Evolutionary conservation across 208 protist genomes (phyloP).

Genomic region (Lotmaria passim): DNA sequence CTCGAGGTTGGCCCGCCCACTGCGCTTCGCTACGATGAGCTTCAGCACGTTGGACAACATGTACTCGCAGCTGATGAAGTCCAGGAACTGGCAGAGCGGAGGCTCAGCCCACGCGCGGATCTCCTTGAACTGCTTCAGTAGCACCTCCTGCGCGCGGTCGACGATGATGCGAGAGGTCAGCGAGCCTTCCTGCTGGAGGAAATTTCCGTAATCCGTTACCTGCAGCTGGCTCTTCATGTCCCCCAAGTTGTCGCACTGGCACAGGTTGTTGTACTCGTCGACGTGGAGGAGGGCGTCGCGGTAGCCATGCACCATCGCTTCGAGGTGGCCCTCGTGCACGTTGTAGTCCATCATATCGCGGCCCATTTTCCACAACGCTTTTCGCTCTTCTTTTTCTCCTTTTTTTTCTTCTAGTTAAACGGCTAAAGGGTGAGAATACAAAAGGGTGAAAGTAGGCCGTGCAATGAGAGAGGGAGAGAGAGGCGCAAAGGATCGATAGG

Average conservation of each 20-base stretch:
- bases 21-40: constrained; percentile 89
- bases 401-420: no score
- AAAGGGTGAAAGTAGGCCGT: neutral
- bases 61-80: constrained; percentile 99
- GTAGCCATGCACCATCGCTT: constrained; percentile 93
- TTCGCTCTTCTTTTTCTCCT: no score
- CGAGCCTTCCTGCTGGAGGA: constrained; percentile 95
- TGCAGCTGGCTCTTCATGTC: constrained; percentile 98
- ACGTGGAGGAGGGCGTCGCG: constrained; percentile 91
- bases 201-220: constrained; percentile 97
- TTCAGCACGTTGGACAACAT: constrained; percentile 97
- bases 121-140: constrained; percentile 97
- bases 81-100: constrained; percentile 97
- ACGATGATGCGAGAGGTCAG: constrained; percentile 92
- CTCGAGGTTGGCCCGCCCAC: constrained; percentile 80
- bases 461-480: no score
- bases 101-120: constrained; percentile 94
- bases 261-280: constrained; percentile 97
- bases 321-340: constrained; percentile 86
- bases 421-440: neutral
- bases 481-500: no score
- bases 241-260: constrained; percentile 98
- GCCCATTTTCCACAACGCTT: no score
- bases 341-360: constrained; percentile 85
- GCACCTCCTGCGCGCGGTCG: constrained; percentile 93